Base-by-base conservation (phyloP, 257 asterid species). In the Solanum lycopersicoides region DNA sequence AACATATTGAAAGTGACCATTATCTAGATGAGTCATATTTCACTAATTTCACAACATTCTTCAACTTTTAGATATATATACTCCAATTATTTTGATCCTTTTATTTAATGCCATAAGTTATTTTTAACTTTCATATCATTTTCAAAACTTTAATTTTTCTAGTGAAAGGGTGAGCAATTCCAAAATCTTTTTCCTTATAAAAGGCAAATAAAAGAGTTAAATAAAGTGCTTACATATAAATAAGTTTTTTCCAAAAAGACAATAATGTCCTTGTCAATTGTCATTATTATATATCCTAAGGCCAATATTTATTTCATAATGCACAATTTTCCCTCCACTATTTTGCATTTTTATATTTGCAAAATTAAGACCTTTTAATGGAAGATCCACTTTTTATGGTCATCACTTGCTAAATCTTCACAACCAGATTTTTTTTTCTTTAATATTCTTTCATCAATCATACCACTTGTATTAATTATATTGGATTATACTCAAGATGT, bases 321-420 rank as follows among this genome's bases (percentile, higher is more conserved):
- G 37, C 41, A 25, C 30, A 56, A 59, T 14, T 50, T 53, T 86
- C 85, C 88, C 34, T 56, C 41, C 77, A 75, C 30, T 82, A 86
- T 59, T 28, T 45, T 39, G 34, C 75, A 86, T 82, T 73, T 86
- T 86, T 86, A 23, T 87, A 69, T 73, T 65, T 82, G n/a, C 30
- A 83, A 41, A 30, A 47, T 23, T 10, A 12, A 76, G 37, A 20
- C 45, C 30, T 23, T 35, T 23, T 23, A 28, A 79, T 79, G 39
- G 32, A 25, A 84, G 89, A 84, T 89, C 89, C 91, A 86, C 83
- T 83, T 71, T 86, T 82, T 68, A 72, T 39, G 89, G 88, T 82
- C 69, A 71, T 86, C 11, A 80, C 85, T 80, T 47, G 12, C 37
- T 68, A 34, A 50, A 83, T 63, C 65, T 68, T 53, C 83, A 53